phyloP scores from a whole-genome alignment of 2,329 filamentous ascomycete species.

The Penicillium occitanis region DNA sequence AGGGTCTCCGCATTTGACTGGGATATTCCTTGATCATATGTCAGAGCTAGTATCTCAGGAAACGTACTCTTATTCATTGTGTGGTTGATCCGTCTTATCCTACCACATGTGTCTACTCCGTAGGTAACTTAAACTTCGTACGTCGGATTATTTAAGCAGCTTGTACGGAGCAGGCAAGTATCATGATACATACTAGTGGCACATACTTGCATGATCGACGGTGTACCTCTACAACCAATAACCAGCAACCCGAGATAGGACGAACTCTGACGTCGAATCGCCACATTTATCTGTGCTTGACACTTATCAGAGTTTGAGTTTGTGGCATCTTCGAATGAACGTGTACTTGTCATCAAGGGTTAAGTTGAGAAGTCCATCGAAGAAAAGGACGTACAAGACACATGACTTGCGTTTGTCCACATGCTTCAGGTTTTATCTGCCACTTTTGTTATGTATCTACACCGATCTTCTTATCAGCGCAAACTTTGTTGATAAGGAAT shows the following conservation, averaged over 20 bases:
- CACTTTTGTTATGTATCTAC: background rate
- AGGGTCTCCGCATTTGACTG: constrained; percentile 1
- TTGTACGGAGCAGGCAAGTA: background rate
- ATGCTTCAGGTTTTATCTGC: background rate
- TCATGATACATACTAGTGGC: background rate
- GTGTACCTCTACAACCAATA: background rate
- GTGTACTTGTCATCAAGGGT: background rate
- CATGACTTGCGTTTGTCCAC: background rate
- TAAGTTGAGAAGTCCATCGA: background rate
- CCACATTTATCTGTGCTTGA: background rate
- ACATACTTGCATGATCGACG: background rate
- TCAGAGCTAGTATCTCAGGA: background rate
- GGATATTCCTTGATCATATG: constrained; percentile 4
- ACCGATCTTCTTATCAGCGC: constrained; percentile 1
- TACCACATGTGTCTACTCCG: background rate
- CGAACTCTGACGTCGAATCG: constrained; percentile 3
- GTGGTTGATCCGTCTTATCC: background rate
- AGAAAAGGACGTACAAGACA: background rate
- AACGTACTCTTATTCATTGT: background rate
- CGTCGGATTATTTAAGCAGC: background rate
- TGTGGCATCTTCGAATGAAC: background rate
- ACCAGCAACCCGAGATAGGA: background rate
- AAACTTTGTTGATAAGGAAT: constrained; percentile 5
- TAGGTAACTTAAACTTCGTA: background rate
- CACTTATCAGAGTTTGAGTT: background rate